phyloP scores from a whole-genome alignment of 768 basidiomycete species.

The Fomitopsis serialis region DNA sequence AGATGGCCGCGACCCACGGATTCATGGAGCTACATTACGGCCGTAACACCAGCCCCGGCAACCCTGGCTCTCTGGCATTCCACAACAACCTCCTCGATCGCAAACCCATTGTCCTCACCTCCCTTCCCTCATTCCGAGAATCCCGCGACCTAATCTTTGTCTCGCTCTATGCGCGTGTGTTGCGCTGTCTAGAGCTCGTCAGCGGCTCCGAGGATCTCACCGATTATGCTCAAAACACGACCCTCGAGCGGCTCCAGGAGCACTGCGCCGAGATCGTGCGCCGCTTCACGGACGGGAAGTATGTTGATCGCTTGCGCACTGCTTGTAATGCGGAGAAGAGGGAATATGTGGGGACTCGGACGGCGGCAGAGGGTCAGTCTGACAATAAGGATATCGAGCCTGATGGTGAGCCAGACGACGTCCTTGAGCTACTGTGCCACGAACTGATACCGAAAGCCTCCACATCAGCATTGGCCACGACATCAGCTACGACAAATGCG shows the following conservation, averaged over 20 bases:
- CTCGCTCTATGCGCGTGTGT: slow-evolving; percentile 24
- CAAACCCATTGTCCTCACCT: slow-evolving; percentile 30
- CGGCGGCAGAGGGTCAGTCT: too few relatives aligned
- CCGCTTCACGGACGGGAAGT: too few relatives aligned
- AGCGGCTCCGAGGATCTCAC: slow-evolving; percentile 11
- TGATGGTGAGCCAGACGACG: too few relatives aligned
- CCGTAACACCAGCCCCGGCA: slow-evolving; percentile 20
- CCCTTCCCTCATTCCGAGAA: slow-evolving; percentile 29
- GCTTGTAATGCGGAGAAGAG: too few relatives aligned
- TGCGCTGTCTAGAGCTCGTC: slow-evolving; percentile 22
- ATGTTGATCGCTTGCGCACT: too few relatives aligned
- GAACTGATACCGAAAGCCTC: too few relatives aligned
- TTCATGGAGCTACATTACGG: slow-evolving; percentile 29
- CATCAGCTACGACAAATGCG: too few relatives aligned
- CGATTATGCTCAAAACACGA: slow-evolving; percentile 11
- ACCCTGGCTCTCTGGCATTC: slow-evolving; percentile 30
- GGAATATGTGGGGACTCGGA: too few relatives aligned
- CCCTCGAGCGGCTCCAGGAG: slow-evolving; percentile 10
- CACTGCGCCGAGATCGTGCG: too few relatives aligned
- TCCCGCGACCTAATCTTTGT: slow-evolving; percentile 25
- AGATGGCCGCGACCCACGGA: slow-evolving; percentile 29
- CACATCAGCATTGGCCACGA: too few relatives aligned
- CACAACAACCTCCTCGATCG: slow-evolving; percentile 31
- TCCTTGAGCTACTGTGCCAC: too few relatives aligned
- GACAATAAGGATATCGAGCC: too few relatives aligned